Percentiles rank a stretch among this genome's conserved stretches.
phyloP scores from a whole-genome alignment of 257 asterid genomes.

The Knoxia roxburghii region DNA sequence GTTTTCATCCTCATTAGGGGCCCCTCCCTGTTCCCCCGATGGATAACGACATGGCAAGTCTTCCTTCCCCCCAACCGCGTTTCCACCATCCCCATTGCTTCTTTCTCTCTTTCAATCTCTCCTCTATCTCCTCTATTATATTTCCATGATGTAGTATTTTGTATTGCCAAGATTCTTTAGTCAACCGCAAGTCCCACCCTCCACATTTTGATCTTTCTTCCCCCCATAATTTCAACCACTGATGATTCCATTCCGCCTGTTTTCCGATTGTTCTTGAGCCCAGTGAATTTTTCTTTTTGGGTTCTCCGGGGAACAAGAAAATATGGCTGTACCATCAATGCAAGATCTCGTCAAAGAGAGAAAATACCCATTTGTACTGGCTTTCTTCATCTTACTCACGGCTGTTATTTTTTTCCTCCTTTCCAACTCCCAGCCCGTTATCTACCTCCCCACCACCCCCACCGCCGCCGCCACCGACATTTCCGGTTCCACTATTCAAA shows the following conservation, averaged over 20 bases:
- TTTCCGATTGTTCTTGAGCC: background rate
- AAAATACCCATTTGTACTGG: slow-evolving; percentile 68
- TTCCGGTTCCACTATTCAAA: background rate
- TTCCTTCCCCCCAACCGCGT: background rate
- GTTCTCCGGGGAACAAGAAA: background rate
- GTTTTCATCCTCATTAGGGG: background rate
- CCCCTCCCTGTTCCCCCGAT: background rate
- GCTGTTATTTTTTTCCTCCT: slow-evolving; percentile 56
- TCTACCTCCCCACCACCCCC: slow-evolving; percentile 20
- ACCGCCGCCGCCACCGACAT: no score
- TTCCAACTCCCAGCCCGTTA: slow-evolving; percentile 54
- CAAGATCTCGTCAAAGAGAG: slow-evolving; percentile 55
- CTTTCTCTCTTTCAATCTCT: background rate
- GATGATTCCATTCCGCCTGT: background rate
- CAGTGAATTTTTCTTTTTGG: background rate
- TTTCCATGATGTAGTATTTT: no score
- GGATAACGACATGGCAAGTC: background rate
- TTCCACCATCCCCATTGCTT: background rate
- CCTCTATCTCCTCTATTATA: background rate
- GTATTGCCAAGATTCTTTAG: no score
- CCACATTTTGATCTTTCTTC: no score
- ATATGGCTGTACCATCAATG: slow-evolving; percentile 42
- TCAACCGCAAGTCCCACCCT: background rate
- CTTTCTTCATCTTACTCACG: slow-evolving; percentile 54
- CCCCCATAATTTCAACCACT: no score